phyloP scores from a whole-genome alignment of 129 eudicot genomes.

The Pulicaria dysenterica region DNA sequence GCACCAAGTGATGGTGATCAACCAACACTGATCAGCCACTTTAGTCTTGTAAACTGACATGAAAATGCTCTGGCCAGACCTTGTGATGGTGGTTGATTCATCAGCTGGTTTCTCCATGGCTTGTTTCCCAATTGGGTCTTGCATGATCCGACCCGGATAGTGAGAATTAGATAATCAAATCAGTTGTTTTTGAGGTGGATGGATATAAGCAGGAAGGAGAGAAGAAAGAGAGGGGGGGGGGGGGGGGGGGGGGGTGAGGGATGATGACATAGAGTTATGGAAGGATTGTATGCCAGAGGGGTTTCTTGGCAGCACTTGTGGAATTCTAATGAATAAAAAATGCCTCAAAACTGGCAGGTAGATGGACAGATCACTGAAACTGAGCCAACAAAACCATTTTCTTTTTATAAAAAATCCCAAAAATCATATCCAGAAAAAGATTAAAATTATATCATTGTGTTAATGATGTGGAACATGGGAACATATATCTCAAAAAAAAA shows the following conservation, averaged over 20 bases:
- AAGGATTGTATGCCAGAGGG: slow-evolving; percentile 52
- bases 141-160: slow-evolving; percentile 39
- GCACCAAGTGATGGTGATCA: slow-evolving; percentile 96
- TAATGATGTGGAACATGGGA: background rate
- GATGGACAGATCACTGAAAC: slow-evolving; percentile 62
- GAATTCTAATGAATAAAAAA: slow-evolving; percentile 34
- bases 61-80: slow-evolving; percentile 80
- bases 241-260: background rate
- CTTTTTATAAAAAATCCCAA: slow-evolving; percentile 21
- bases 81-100: slow-evolving; percentile 53
- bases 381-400: slow-evolving; percentile 34
- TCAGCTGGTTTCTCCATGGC: slow-evolving; percentile 48
- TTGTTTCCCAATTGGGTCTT: slow-evolving; percentile 58
- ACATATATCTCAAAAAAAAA: background rate
- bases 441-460: background rate
- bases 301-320: slow-evolving; percentile 63
- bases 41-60: slow-evolving; percentile 74
- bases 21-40: slow-evolving; percentile 60
- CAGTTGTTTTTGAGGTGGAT: background rate
- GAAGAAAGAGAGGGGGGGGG: slow-evolving; percentile 6
- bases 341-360: slow-evolving; percentile 53
- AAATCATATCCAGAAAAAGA: slow-evolving; percentile 11
- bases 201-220: background rate
- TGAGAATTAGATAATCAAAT: too few species aligned
- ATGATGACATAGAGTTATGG: slow-evolving; percentile 33